Evolutionary conservation across 2,329 filamentous ascomycete genomes (phyloP).

Genomic region (Stachybotrys elegans): DNA sequence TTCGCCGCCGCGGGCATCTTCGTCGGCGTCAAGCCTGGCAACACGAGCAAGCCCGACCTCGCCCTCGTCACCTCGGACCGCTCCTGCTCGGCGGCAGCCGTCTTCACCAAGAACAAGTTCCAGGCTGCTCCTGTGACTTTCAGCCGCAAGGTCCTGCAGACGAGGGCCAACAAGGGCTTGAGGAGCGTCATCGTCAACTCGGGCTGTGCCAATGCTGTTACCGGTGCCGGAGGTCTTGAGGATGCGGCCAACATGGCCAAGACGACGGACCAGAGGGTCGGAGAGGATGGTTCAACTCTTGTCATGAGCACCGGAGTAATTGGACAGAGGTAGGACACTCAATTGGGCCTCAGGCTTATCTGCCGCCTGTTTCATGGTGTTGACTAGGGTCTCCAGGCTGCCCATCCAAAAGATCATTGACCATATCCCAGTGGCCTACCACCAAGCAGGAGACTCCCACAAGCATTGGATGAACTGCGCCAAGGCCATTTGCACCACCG

Average conservation of each 20-base stretch:
- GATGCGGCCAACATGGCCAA: constrained; percentile 82
- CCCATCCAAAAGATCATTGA: constrained; percentile 86
- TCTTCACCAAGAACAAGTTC: constrained; percentile 98
- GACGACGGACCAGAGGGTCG: constrained; percentile 63
- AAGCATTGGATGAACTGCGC: constrained; percentile 83
- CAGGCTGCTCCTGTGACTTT: constrained; percentile 93
- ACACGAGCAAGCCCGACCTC: constrained; percentile 87
- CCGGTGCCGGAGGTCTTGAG: constrained; percentile 80
- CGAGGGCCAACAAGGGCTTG: constrained; percentile 63
- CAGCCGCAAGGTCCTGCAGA: constrained; percentile 66
- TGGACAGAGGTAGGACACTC: constrained; percentile 64
- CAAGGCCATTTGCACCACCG: constrained; percentile 92
- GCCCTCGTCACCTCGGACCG: constrained; percentile 82
- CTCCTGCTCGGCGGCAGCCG: constrained; percentile 81
- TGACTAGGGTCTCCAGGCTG: constrained; percentile 45
- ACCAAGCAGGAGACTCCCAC: constrained; percentile 68
- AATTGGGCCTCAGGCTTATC: constrained; percentile 5
- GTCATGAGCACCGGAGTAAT: constrained; percentile 99
- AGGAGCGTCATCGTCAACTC: constrained; percentile 88
- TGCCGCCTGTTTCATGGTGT: constrained; percentile 2
- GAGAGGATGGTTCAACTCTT: constrained; percentile 57
- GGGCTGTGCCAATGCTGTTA: constrained; percentile 95
- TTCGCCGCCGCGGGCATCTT: constrained; percentile 84
- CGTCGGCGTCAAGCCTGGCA: constrained; percentile 89
- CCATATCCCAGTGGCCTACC: constrained; percentile 73